These are phyloP conservation scores for Blastomyces emzantsi DNA, from an alignment of 2,329 filamentous ascomycete genomes.

Conservation along the genomic window DNA sequence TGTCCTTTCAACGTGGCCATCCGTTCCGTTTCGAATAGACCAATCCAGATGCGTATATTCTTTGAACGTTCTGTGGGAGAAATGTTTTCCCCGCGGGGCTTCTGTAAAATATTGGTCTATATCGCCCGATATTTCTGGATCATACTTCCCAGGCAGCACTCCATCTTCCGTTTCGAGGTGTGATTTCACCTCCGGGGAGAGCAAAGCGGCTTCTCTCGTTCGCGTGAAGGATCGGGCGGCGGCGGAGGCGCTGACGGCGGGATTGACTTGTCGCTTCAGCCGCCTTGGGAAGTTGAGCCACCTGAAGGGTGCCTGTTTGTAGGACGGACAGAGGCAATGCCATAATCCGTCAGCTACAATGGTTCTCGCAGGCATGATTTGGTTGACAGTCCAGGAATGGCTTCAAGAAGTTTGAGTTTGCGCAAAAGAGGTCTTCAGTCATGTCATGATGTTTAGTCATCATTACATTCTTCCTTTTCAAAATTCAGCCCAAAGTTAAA, in stretches of 20 bases:
- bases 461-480: background rate
- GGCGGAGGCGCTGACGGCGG: background rate
- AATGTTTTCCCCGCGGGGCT: background rate
- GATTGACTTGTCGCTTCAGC: background rate
- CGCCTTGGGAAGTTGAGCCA: background rate
- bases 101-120: background rate
- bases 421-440: background rate
- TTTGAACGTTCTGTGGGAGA: slow-evolving; percentile 2
- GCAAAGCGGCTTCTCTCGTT: background rate
- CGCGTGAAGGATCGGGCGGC: background rate
- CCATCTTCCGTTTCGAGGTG: background rate
- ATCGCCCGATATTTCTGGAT: background rate
- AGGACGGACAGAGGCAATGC: slow-evolving; percentile 35
- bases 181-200: slow-evolving; percentile 1
- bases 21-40: slow-evolving; percentile 4
- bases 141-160: background rate
- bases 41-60: slow-evolving; percentile 18
- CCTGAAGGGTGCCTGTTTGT: slow-evolving; percentile 14
- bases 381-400: slow-evolving; percentile 1
- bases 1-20: slow-evolving; percentile 23
- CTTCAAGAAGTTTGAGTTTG: background rate
- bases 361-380: slow-evolving; percentile 26
- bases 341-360: slow-evolving; percentile 33
- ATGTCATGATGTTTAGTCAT: slow-evolving; percentile 2
- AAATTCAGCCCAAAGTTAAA: background rate